Conservation (phyloP, 1,139 yeast species). For the Taphrina confusa region DNA sequence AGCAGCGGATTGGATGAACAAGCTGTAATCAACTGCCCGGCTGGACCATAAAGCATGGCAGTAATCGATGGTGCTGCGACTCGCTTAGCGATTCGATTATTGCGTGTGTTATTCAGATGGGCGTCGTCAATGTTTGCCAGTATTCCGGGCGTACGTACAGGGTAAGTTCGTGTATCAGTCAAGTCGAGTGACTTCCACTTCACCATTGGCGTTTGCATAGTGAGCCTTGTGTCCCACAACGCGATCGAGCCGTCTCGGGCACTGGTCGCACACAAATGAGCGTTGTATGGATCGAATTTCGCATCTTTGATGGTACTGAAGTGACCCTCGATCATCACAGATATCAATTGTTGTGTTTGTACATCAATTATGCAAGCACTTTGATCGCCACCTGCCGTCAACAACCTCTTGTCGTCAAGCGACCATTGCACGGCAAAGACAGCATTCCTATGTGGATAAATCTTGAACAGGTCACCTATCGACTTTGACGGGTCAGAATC, state of each 20-base stretch:
- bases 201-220: neutral
- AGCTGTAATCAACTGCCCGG: conserved; percentile 24
- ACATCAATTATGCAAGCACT: conserved; percentile 28
- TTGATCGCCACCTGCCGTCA: conserved; percentile 35
- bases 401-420: conserved; percentile 29
- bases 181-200: neutral
- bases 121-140: neutral
- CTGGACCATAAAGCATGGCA: neutral
- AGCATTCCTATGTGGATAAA: conserved; percentile 32
- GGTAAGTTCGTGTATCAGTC: neutral
- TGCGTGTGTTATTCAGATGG: neutral
- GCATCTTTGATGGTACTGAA: conserved; percentile 29
- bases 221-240: conserved; percentile 33
- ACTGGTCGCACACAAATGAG: conserved; percentile 19
- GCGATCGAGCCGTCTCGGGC: conserved; percentile 34
- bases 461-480: conserved; percentile 9
- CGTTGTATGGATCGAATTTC: conserved; percentile 23
- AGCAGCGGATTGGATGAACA: conserved; percentile 26
- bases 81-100: neutral
- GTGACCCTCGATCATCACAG: conserved; percentile 15
- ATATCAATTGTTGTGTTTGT: conserved; percentile 15
- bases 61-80: conserved; percentile 23
- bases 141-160: neutral
- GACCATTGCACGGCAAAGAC: conserved; percentile 34
- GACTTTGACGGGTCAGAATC: neutral